Evolutionary conservation across 23 red algal species (phyloP), one percentile per base, ranked within the genome.

Genomic region (Gracilaria domingensis): DNA sequence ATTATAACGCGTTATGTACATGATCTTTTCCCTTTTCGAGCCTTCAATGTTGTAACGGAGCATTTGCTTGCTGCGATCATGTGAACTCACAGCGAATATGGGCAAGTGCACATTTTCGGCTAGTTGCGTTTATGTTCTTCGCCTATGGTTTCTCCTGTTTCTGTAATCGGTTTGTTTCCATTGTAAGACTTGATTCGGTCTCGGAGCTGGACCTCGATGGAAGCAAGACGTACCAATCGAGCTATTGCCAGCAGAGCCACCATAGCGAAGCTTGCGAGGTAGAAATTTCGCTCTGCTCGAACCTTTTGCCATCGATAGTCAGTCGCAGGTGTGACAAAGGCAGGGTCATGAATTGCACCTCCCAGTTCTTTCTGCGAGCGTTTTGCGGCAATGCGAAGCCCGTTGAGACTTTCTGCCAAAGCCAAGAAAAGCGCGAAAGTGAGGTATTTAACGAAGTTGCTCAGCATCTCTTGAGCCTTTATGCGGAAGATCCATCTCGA

Each of bases 221-320:
- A 53, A 33, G 76, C 87, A 25, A 91, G 75, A 21, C 76, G 75
- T 44, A 91, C 87, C 30, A 91, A 81, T 29, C 87, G 72, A 24
- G 73, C 47, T 12, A 91, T 80, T 13, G 84, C 84, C 12, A 91
- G 58, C 28, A 91, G 73, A 21, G 87, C 75, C 14, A 74, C 75
- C 0, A 91, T 91, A 23, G 87, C 40, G 30, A 91, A 91, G 37
- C 87, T 59, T 8, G 87, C 87, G 11, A 91, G 72, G 56, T 81
- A 91, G 40, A 91, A 69, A 48, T 91, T 81, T 40, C 87, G 87
- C 44, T 91, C 87, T 59, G 75, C 87, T 28, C 87, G 76, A 18
- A 70, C 76, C 34, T 56, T 80, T 54, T 71, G 32, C 75, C 76
- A 91, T 26, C 87, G 74, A 36, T 54, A 69, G 61, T 67, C 72